Conservation (phyloP, 2,329 filamentous ascomycete genomes). For the Ophiobolus disseminans region DNA sequence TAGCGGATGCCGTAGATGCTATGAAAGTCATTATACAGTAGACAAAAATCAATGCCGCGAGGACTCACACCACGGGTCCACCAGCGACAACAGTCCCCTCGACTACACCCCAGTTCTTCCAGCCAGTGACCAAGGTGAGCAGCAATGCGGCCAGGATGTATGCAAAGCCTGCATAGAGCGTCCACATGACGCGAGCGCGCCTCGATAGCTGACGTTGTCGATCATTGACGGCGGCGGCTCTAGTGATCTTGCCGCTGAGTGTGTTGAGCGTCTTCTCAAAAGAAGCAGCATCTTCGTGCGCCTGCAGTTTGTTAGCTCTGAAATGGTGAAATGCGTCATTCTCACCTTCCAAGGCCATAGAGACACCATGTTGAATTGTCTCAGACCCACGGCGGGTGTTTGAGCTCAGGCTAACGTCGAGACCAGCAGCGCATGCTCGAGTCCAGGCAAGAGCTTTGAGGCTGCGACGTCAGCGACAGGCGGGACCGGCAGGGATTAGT, state of each 20-base stretch:
- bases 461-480: conserved; percentile 33
- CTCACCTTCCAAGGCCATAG: conserved; percentile 72
- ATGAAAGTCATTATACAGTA: conserved; percentile 23
- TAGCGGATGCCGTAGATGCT: conserved; percentile 83
- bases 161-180: conserved; percentile 86
- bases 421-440: conserved; percentile 37
- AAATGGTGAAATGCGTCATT: background rate
- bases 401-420: conserved; percentile 19
- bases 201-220: conserved; percentile 73
- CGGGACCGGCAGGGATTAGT: conserved; percentile 26
- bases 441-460: conserved; percentile 17
- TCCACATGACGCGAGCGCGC: conserved; percentile 83
- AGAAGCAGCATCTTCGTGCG: conserved; percentile 81
- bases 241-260: conserved; percentile 81
- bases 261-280: conserved; percentile 91
- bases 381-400: conserved; percentile 39
- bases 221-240: conserved; percentile 76
- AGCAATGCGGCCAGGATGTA: conserved; percentile 89
- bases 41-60: background rate
- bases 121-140: conserved; percentile 82
- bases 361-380: conserved; percentile 69
- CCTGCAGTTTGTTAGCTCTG: conserved; percentile 57
- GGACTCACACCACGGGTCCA: conserved; percentile 75
- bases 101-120: conserved; percentile 73
- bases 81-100: conserved; percentile 83